Evolutionary conservation across 495 filamentous ascomycete genomes (phyloP).

Genomic region (Chaetomium tenue): DNA sequence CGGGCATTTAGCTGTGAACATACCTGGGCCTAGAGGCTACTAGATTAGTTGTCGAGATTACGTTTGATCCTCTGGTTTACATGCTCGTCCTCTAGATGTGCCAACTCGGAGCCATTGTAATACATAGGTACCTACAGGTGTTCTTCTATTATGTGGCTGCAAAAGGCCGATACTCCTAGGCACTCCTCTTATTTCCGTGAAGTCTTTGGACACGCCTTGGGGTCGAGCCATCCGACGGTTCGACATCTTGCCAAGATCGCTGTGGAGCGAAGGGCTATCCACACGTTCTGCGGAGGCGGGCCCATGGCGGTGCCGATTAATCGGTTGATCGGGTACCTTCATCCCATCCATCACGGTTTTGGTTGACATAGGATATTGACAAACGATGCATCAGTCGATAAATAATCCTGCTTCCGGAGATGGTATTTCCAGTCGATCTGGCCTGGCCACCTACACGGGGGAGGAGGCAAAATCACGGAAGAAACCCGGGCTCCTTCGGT

Average conservation of each 20-base stretch:
- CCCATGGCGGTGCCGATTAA: background rate
- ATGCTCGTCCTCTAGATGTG: too few species aligned
- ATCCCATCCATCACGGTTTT: background rate
- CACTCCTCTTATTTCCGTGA: background rate
- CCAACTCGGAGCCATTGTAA: too few species aligned
- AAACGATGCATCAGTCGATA: too few species aligned
- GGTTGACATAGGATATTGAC: background rate
- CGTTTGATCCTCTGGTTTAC: background rate
- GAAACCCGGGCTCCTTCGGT: too few species aligned
- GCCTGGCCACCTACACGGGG: too few species aligned
- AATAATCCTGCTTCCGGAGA: too few species aligned
- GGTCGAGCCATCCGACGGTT: too few species aligned
- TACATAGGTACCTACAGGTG: background rate
- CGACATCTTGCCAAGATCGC: background rate
- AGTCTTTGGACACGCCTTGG: too few species aligned
- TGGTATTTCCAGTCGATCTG: too few species aligned
- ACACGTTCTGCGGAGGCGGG: slow-evolving; percentile 9
- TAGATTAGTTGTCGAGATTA: slow-evolving; percentile 2
- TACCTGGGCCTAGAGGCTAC: slow-evolving; percentile 16
- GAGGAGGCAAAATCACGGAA: too few species aligned
- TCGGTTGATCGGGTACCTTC: slow-evolving; percentile 18
- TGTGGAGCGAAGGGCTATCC: background rate
- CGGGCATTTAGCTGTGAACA: slow-evolving; percentile 16
- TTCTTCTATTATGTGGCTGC: background rate
- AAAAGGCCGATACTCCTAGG: background rate